Evolutionary conservation across 495 filamentous ascomycete species (phyloP).

Genomic region (Penicillium chermesinum): DNA sequence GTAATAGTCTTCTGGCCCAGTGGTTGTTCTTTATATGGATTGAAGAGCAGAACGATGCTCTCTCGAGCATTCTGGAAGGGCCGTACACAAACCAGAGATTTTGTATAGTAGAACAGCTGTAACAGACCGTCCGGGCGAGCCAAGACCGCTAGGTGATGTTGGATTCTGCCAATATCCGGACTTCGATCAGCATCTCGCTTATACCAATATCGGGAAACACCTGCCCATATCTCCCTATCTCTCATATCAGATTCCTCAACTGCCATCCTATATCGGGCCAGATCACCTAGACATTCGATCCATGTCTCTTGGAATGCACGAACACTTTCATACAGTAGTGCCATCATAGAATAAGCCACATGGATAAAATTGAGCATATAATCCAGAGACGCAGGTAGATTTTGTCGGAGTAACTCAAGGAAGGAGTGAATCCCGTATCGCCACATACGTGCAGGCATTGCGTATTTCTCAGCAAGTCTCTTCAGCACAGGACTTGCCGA

Average conservation of each 20-base stretch:
- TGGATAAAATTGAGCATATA: conserved; percentile 82
- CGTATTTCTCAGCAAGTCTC: conserved; percentile 60
- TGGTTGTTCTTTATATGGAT: conserved; percentile 45
- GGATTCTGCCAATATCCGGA: conserved; percentile 66
- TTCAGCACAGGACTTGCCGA: conserved; percentile 54
- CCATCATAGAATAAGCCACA: conserved; percentile 76
- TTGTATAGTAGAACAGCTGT: conserved; percentile 71
- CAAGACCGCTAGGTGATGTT: conserved; percentile 81
- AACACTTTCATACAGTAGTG: conserved; percentile 70
- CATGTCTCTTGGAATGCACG: conserved; percentile 75
- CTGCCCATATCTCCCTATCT: conserved; percentile 74
- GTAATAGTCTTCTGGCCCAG: conserved; percentile 30
- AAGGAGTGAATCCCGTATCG: conserved; percentile 75
- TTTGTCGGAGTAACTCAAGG: conserved; percentile 64
- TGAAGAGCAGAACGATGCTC: conserved; percentile 66
- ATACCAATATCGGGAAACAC: conserved; percentile 76
- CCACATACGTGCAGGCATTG: conserved; percentile 84
- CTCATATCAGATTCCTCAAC: conserved; percentile 67
- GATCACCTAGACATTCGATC: conserved; percentile 84
- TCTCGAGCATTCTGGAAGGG: conserved; percentile 61
- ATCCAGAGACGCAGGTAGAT: conserved; percentile 64
- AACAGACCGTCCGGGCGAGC: conserved; percentile 67
- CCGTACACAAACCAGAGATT: conserved; percentile 39
- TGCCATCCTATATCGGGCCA: conserved; percentile 71
- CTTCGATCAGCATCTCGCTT: conserved; percentile 66